Percentiles rank a stretch among this genome's conserved stretches.
These are phyloP conservation scores for Myxozyma geophila DNA, from an alignment of 805 yeast genomes.

Conservation along the genomic window DNA sequence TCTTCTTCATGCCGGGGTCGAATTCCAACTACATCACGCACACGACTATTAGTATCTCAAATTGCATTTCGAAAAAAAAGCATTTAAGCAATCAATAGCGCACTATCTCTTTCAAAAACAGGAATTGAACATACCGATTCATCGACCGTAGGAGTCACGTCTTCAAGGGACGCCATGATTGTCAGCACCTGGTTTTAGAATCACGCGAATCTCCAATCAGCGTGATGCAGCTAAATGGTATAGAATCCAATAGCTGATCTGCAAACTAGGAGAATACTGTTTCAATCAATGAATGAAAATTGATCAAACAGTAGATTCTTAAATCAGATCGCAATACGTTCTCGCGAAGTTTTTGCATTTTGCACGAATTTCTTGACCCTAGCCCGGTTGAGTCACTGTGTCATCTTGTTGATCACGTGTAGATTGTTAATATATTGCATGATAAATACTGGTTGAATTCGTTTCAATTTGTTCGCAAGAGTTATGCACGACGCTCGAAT, in stretches of 20 bases:
- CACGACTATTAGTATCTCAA: not conserved
- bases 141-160: constrained; percentile 27
- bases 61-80: not conserved
- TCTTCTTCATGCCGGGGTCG: constrained; percentile 42
- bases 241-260: too few species aligned
- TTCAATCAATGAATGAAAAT: not conserved
- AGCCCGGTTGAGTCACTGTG: too few species aligned
- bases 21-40: constrained; percentile 31
- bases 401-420: too few species aligned
- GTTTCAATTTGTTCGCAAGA: too few species aligned
- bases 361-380: too few species aligned
- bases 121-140: constrained; percentile 24
- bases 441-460: too few species aligned
- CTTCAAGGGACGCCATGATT: constrained; percentile 32
- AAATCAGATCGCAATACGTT: not conserved
- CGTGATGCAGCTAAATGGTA: not conserved
- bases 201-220: not conserved
- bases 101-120: not conserved
- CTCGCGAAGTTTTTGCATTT: too few species aligned
- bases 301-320: not conserved
- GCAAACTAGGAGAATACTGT: too few species aligned
- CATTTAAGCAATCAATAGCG: not conserved
- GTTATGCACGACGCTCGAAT: too few species aligned
- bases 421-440: too few species aligned
- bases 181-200: not conserved